phyloP scores from a whole-genome alignment of 352 stramenopile genomes.

The Globisporangium recalcitrans region DNA sequence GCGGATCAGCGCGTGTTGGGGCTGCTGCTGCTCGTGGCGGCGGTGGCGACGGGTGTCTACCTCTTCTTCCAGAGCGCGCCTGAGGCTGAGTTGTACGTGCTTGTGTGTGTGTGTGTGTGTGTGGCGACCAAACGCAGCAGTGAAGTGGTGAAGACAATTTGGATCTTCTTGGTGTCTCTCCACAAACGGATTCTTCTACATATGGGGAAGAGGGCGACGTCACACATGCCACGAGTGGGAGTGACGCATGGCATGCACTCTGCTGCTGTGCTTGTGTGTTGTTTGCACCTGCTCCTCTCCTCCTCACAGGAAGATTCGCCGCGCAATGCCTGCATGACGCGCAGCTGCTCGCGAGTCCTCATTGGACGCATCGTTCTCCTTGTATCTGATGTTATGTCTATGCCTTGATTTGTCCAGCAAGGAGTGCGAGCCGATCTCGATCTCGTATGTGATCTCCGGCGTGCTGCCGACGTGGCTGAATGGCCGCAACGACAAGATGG shows the following conservation, averaged over 20 bases:
- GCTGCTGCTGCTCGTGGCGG: constrained; percentile 39
- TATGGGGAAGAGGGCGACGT: background rate
- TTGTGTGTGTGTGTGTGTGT: background rate
- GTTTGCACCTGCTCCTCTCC: background rate
- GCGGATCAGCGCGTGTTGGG: constrained; percentile 27
- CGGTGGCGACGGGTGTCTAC: constrained; percentile 42
- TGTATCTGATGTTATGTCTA: background rate
- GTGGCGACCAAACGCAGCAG: background rate
- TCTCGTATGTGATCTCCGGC: constrained; percentile 71
- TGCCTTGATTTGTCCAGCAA: constrained; percentile 21
- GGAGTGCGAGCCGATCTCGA: constrained; percentile 65
- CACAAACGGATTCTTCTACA: constrained; percentile 4
- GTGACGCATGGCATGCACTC: background rate
- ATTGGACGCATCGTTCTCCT: constrained; percentile 2
- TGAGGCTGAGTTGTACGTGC: constrained; percentile 60
- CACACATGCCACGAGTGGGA: background rate
- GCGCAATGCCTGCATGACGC: background rate
- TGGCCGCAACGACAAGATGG: constrained; percentile 82
- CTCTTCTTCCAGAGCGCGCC: constrained; percentile 67
- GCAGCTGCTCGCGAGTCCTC: constrained; percentile 5
- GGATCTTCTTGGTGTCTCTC: background rate
- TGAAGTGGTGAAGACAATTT: background rate
- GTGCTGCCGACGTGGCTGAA: constrained; percentile 78
- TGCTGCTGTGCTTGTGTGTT: background rate
- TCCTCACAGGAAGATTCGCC: background rate